These are phyloP conservation scores for Colletotrichum chlorophyti DNA, from an alignment of 2,329 filamentous ascomycete genomes.

Conservation along the genomic window DNA sequence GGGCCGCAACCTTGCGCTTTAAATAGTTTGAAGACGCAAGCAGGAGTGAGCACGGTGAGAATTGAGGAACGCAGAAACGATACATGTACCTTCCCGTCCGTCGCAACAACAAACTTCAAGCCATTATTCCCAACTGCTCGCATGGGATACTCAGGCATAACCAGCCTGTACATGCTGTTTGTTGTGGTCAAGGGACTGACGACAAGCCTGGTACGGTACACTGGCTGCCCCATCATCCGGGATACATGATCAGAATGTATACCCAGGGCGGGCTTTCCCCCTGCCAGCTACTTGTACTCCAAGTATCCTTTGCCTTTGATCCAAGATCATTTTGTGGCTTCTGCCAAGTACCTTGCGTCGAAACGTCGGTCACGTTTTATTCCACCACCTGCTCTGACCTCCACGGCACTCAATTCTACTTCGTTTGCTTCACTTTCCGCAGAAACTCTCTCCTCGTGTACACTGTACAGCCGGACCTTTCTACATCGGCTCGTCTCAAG, in stretches of 20 bases:
- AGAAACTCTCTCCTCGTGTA: background rate
- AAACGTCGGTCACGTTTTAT: background rate
- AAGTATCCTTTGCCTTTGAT: background rate
- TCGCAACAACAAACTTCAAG: background rate
- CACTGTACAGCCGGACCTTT: too few relatives aligned
- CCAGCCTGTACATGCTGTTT: background rate
- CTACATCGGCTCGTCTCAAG: too few relatives aligned
- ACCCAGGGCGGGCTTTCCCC: background rate
- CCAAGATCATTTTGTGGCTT: background rate
- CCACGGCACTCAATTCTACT: background rate
- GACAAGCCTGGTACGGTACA: background rate
- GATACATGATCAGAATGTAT: background rate
- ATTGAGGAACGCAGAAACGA: background rate
- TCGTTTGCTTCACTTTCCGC: background rate
- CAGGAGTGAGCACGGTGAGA: background rate
- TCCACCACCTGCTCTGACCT: background rate
- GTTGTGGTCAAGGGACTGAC: constrained; percentile 2
- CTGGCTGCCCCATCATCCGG: background rate
- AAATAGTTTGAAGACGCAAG: constrained; percentile 1
- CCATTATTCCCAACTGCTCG: background rate
- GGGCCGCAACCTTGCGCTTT: constrained; percentile 6
- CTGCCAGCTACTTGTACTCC: too few relatives aligned
- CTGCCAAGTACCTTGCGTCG: background rate
- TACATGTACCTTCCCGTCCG: too few relatives aligned
- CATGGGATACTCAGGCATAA: too few relatives aligned